Base-by-base conservation (phyloP, 2,329 filamentous ascomycete species). In the Paecilomyces sp. region DNA sequence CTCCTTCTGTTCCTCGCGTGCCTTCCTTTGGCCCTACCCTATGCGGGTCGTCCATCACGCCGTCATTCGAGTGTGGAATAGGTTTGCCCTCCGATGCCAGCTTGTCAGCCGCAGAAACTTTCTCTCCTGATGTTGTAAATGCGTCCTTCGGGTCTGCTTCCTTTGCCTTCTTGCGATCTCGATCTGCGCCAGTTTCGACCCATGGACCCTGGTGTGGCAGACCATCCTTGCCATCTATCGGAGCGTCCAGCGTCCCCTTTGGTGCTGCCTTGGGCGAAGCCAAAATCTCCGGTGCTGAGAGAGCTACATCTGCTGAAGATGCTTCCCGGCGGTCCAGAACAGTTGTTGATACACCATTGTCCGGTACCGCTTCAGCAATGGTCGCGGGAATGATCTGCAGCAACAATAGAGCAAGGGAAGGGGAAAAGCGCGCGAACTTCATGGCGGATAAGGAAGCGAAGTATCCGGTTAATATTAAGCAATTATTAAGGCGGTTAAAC, bases 1-100 rank as follows among this genome's bases (percentile, higher is more conserved):
- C 92, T 12, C 92, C 92, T 70, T 92, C 90, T 1, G 90, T 96
- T 47, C 93, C 93, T 3, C 89, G 90, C 1, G 91, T 95, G 54
- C 92, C 93, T 72, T 92, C 84, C 71, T 92, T 92, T 3, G 92
- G 91, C 50, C 85, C 83, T 41, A 83, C 77, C 65, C 91, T 82
- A 71, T 89, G 84, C 63, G 88, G 90, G 74, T 97, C 92, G 70
- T 96, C 90, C 93, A 97, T 97, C 60, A 97, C 91, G 50, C 92
- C 91, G 71, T 96, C 83, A 61, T 85, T 83, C 36, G 80, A 82
- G 62, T 82, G 76, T 2, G 83, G 81, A 28, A 84, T 79, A 47
- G 67, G 58, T 36, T 70, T 68, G 9, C 75, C 75, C 58, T 73
- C 71, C n/a, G 59, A 77, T 68, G 66, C 86, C 66, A 72, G 57